These are phyloP conservation scores for Cephalotrichum gorgonifer DNA, from an alignment of 2,329 filamentous ascomycete species.

Conservation along the genomic window DNA sequence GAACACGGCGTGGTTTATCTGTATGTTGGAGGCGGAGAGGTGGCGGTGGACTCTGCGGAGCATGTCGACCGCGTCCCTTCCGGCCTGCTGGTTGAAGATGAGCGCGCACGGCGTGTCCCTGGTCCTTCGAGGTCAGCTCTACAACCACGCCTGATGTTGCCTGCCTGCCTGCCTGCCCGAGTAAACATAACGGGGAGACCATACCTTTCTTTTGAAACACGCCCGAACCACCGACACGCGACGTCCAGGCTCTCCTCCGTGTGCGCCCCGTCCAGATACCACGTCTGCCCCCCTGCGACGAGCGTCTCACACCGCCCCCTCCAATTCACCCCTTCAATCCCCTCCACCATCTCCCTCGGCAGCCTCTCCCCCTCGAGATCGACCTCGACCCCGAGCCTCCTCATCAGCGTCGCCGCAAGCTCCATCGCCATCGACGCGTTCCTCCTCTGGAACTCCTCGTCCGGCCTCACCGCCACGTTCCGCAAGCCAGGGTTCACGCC, in stretches of 20 bases:
- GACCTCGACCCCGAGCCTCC: constrained; percentile 28
- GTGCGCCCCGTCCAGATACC: constrained; percentile 91
- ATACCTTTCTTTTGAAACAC: constrained; percentile 27
- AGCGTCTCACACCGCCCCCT: constrained; percentile 64
- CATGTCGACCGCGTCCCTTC: constrained; percentile 41
- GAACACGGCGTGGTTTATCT: constrained; percentile 69
- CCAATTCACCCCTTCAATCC: constrained; percentile 65
- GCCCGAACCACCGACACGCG: constrained; percentile 72
- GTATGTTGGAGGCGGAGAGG: constrained; percentile 17
- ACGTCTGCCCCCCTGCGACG: constrained; percentile 46
- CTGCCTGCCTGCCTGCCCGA: too few species aligned
- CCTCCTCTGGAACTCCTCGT: constrained; percentile 46
- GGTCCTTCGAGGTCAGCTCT: background rate
- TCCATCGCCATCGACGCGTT: constrained; percentile 45
- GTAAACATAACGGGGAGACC: too few species aligned
- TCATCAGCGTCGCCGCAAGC: constrained; percentile 38
- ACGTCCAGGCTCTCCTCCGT: constrained; percentile 81
- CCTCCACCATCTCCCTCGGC: constrained; percentile 56
- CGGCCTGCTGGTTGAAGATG: constrained; percentile 81
- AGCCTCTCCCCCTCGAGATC: constrained; percentile 24
- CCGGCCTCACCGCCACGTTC: constrained; percentile 36
- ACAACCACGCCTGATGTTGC: too few species aligned
- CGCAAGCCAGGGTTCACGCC: constrained; percentile 33
- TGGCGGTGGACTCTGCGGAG: constrained; percentile 34
- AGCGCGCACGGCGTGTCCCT: constrained; percentile 39